A percentile compares a stretch with the other conserved stretches of the same genome.
These are phyloP conservation scores for Neurospora sp. DNA, from an alignment of 495 filamentous ascomycete species.

Conservation along the genomic window DNA sequence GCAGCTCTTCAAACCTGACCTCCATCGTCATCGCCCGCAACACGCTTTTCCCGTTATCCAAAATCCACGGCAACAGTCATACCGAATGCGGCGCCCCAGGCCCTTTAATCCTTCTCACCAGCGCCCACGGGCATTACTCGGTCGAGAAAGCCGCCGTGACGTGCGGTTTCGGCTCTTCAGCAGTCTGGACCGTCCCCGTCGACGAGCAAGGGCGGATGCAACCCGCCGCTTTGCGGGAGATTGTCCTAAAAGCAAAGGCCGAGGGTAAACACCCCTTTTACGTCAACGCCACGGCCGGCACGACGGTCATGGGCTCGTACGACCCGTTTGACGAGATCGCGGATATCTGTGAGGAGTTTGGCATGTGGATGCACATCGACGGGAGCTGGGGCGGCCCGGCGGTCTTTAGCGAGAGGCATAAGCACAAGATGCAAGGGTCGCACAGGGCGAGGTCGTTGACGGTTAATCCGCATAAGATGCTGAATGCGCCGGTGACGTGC, in stretches of 20 bases:
- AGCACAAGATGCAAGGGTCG: constrained; percentile 54
- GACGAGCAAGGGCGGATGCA: constrained; percentile 65
- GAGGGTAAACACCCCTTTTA: constrained; percentile 78
- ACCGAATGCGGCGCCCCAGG: constrained; percentile 31
- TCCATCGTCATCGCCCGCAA: constrained; percentile 87
- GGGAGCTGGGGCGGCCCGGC: constrained; percentile 84
- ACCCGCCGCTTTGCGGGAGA: constrained; percentile 48
- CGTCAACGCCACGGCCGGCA: constrained; percentile 91
- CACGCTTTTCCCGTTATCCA: constrained; percentile 66
- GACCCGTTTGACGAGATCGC: constrained; percentile 69
- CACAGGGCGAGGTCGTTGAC: constrained; percentile 70
- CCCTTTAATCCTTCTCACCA: constrained; percentile 78
- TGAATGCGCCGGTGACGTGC: constrained; percentile 82
- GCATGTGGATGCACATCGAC: constrained; percentile 86
- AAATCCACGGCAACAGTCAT: constrained; percentile 51
- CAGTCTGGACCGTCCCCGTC: constrained; percentile 66
- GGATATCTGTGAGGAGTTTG: constrained; percentile 57
- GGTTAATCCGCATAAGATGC: constrained; percentile 95
- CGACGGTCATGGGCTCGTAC: constrained; percentile 84
- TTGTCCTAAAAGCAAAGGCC: constrained; percentile 46
- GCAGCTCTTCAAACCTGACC: constrained; percentile 74
- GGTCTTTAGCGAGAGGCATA: constrained; percentile 59
- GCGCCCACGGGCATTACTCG: constrained; percentile 82
- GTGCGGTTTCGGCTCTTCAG: constrained; percentile 66
- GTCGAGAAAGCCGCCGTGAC: constrained; percentile 89